Base-by-base conservation (phyloP, 345 rosid species). In the Excoecaria agallocha region DNA sequence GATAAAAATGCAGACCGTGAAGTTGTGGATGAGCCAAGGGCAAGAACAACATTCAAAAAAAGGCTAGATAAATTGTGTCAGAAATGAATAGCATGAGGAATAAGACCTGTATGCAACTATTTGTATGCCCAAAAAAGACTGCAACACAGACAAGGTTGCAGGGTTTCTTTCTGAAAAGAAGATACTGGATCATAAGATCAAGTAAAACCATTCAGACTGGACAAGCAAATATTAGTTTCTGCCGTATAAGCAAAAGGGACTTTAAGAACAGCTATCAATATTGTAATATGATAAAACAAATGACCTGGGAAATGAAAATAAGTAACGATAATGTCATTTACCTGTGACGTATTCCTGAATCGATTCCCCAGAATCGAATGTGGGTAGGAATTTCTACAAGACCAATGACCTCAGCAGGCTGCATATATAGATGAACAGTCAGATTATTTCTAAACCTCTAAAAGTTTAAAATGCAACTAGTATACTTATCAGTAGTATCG, bases 341-440 rank as follows among this genome's bases (percentile, higher is more conserved):
- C 99, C 99, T 93, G 87, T 95, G 99, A 37, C 98, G 87, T 72
- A 95, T 93, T 79, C 99, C 99, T 30, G 99, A 95, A 83, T 95
- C 99, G 63, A 95, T 90, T 55, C 99, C 99, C 99, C 99, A 95
- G 75, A 95, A 89, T 78, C 97, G 90, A 78, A 95, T 87, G 76
- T 95, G 98, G 87, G 76, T 85, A 39, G 99, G 99, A 80, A 95
- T 95, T 76, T 92, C 96, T n/a, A 95, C 96, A 63, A 91, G 89
- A 60, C 99, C 99, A 74, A 95, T 66, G 58, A 93, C 90, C 87
- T 95, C 99, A 39, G 99, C 99, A 69, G 99, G 99, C 98, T 95
- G 82, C 83, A 87, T 37, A 66, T 69, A 60, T 10, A 69, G 39
- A n/a, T 74, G 24, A 60, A 19, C 22, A 39, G 54, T 38, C 38